Evolutionary conservation across 306 rosid genomes (phyloP).

Genomic region (Prunus dulcis): DNA sequence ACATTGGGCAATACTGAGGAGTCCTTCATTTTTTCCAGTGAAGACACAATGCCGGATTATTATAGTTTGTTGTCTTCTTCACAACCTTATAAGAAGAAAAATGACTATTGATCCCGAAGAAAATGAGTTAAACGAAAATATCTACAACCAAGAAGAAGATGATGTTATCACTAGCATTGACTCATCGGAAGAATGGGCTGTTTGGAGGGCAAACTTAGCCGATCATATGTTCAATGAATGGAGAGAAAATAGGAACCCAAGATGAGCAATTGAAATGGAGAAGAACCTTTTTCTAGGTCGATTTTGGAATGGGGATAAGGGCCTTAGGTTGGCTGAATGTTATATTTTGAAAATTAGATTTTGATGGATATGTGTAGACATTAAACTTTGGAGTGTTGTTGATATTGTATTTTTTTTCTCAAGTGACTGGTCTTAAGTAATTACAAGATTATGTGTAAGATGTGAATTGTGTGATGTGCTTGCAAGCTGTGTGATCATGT

Average conservation of each 20-base stretch:
- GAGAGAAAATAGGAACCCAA: background rate
- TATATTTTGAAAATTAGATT: too few species aligned
- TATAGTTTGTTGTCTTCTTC: background rate
- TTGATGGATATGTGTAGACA: too few species aligned
- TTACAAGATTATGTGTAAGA: too few species aligned
- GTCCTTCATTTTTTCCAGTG: background rate
- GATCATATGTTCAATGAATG: background rate
- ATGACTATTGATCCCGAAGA: background rate
- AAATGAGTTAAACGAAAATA: too few species aligned
- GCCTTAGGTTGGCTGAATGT: too few species aligned
- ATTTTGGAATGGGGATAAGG: too few species aligned
- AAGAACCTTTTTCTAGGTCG: background rate
- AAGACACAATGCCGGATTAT: background rate
- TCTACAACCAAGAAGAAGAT: background rate
- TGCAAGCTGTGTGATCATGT: too few species aligned
- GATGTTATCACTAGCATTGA: background rate
- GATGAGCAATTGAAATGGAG: background rate
- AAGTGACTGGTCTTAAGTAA: too few species aligned
- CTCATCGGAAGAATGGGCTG: background rate
- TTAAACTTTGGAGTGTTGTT: too few species aligned
- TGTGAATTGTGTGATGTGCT: too few species aligned
- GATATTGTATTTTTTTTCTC: too few species aligned
- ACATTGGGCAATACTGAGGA: background rate
- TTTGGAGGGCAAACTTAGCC: background rate
- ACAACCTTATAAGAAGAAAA: slow-evolving; percentile 2